Evolutionary conservation across 331 rosid species (phyloP), one percentile per base, ranked within the genome.

Genomic region (Cydonia oblonga): DNA sequence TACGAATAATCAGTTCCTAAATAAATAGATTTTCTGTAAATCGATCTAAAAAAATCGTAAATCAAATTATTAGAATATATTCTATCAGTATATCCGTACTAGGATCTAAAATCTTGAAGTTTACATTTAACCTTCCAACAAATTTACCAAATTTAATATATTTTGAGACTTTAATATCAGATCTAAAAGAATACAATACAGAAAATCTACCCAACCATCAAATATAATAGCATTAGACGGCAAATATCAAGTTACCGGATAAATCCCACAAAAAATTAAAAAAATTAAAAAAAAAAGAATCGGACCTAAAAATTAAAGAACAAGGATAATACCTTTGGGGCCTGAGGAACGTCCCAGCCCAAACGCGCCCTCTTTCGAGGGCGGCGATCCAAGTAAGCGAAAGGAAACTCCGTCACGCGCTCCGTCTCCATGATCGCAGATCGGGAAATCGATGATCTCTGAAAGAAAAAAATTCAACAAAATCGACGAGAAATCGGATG

Each of bases 281-380:
- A n/a, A n/a, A n/a, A n/a, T n/a, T n/a, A n/a, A n/a, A n/a, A n/a
- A n/a, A n/a, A n/a, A n/a, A n/a, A n/a, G 38, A 65, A 61, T 28
- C 75, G 53, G 79, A 81, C 56, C 70, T 12, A 58, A 67, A 29
- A 49, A 3, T 16, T 64, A 1, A 14, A n/a, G 57, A 23, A 13
- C 3, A 28, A 26, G 65, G 13, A 86, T 69, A 9, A 73, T 91
- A 95, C 98, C 98, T 89, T 93, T 0, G 98, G 86, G 64, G 80
- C 76, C 63, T 95, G 91, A 12, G 96, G 86, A 70, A 89, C 84
- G 51, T 95, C 98, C 98, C 98, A 95, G 46, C 98, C 98, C 85
- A 95, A 74, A 19, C 97, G 90, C 64, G 98, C 92, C 69, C 96
- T 68, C 90, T 95, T 91, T 68, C 93, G 83, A 4, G 98, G 98